Conservation (phyloP, 148 eudicot species). For the Linanthus parryae region DNA sequence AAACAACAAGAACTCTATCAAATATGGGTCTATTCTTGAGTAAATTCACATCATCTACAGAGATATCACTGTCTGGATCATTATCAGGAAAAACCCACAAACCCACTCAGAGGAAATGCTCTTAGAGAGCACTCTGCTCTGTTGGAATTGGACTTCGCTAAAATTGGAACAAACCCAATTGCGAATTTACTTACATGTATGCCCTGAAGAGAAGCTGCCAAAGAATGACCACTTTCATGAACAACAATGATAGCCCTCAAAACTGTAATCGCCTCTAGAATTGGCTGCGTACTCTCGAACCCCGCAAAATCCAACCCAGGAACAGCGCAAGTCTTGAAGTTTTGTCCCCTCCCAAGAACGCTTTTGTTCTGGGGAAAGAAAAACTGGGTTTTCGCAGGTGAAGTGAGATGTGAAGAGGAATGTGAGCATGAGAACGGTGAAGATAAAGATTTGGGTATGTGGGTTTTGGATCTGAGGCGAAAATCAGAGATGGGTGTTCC, state of each 20-base stretch:
- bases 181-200: constrained; percentile 98
- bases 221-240: constrained; percentile 93
- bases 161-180: constrained; percentile 96
- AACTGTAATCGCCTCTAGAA: constrained; percentile 62
- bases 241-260: constrained; percentile 88
- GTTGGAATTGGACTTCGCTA: constrained; percentile 84
- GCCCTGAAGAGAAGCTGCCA: constrained; percentile 93
- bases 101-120: constrained; percentile 94
- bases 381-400: too few relatives aligned
- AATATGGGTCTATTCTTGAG: constrained; percentile 82
- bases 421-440: not conserved
- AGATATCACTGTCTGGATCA: constrained; percentile 95
- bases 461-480: too few relatives aligned
- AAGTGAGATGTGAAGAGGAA: constrained; percentile 15
- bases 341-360: constrained; percentile 13
- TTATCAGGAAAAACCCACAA: constrained; percentile 99
- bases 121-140: constrained; percentile 92
- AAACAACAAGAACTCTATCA: constrained; percentile 76
- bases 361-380: too few relatives aligned
- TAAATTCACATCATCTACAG: constrained; percentile 77
- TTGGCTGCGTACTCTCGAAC: constrained; percentile 71
- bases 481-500: too few relatives aligned
- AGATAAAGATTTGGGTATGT: too few relatives aligned
- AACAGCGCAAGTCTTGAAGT: constrained; percentile 34
- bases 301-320: constrained; percentile 61